phyloP scores from a whole-genome alignment of 352 stramenopile genomes.

The Phytophthora ramorum region DNA sequence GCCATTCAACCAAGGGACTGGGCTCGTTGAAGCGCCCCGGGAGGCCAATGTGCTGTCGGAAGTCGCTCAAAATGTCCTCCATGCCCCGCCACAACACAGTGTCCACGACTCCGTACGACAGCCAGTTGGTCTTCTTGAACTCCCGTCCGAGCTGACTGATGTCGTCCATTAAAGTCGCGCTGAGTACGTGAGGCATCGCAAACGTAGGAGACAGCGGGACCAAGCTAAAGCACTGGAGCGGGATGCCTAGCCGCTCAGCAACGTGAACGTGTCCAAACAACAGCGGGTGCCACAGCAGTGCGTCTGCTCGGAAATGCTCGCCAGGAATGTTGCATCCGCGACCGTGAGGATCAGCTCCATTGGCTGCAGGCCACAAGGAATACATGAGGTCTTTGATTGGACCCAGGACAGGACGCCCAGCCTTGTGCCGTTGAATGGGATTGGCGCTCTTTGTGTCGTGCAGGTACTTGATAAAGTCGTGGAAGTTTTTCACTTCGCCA shows the following conservation, averaged over 20 bases:
- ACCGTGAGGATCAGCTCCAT: conserved; percentile 36
- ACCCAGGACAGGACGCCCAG: conserved; percentile 22
- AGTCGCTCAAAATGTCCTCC: conserved; percentile 47
- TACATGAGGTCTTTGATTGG: conserved; percentile 44
- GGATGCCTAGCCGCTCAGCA: conserved; percentile 52
- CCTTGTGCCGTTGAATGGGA: conserved; percentile 35
- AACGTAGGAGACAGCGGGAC: conserved; percentile 47
- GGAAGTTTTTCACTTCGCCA: conserved; percentile 35
- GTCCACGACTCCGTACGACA: conserved; percentile 53
- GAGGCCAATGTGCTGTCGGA: conserved; percentile 46
- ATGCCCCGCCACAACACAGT: conserved; percentile 42
- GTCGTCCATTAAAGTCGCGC: conserved; percentile 36
- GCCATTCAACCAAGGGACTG: conserved; percentile 49
- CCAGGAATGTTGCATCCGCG: conserved; percentile 36
- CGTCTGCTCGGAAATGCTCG: conserved; percentile 49
- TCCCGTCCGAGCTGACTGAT: conserved; percentile 31
- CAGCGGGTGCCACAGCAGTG: conserved; percentile 48
- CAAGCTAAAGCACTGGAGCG: conserved; percentile 50
- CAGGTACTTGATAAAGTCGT: conserved; percentile 48
- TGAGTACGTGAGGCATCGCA: conserved; percentile 55
- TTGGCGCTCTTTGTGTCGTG: conserved; percentile 39
- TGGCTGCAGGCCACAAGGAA: conserved; percentile 43
- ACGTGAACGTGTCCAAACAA: conserved; percentile 51
- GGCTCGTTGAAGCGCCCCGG: conserved; percentile 32
- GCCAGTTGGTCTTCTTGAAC: conserved; percentile 45